phyloP scores from a whole-genome alignment of 2,329 filamentous ascomycete genomes.

The Sporothrix humicola region DNA sequence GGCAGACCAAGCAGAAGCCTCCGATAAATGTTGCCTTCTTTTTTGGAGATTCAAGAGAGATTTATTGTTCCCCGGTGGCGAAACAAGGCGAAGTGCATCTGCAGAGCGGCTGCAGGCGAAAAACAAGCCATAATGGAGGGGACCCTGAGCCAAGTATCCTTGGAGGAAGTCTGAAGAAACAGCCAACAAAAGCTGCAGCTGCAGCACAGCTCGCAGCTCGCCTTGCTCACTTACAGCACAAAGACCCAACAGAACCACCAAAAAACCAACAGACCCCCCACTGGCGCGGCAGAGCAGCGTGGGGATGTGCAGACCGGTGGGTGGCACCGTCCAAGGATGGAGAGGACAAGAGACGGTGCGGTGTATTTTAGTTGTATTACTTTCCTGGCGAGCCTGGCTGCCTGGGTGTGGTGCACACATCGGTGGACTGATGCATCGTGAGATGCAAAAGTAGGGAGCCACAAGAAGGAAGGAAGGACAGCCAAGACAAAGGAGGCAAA shows the following conservation, averaged over 20 bases:
- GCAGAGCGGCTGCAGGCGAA: slow-evolving; percentile 26
- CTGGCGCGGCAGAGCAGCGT: slow-evolving; percentile 8
- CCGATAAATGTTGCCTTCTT: neutral
- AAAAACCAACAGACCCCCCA: slow-evolving; percentile 16
- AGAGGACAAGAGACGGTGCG: neutral
- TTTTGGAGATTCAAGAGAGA: too few relatives aligned
- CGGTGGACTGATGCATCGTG: slow-evolving; percentile 1
- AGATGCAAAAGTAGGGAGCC: neutral
- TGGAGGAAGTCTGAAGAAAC: neutral
- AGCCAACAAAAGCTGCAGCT: neutral
- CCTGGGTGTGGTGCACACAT: too few relatives aligned
- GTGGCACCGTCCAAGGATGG: slow-evolving; percentile 14
- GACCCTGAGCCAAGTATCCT: slow-evolving; percentile 9
- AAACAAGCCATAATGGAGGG: neutral
- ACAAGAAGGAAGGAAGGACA: neutral
- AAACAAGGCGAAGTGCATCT: neutral
- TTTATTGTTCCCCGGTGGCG: neutral
- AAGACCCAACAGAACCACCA: too few relatives aligned
- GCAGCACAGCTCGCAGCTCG: too few relatives aligned
- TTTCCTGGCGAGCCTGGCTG: too few relatives aligned
- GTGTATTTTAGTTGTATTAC: neutral
- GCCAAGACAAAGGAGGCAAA: neutral
- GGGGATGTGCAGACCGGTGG: slow-evolving; percentile 16
- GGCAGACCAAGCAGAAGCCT: slow-evolving; percentile 2
- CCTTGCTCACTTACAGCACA: too few relatives aligned